Evolutionary conservation across 306 rosid species (phyloP).

Genomic region (Citrullus amarus): DNA sequence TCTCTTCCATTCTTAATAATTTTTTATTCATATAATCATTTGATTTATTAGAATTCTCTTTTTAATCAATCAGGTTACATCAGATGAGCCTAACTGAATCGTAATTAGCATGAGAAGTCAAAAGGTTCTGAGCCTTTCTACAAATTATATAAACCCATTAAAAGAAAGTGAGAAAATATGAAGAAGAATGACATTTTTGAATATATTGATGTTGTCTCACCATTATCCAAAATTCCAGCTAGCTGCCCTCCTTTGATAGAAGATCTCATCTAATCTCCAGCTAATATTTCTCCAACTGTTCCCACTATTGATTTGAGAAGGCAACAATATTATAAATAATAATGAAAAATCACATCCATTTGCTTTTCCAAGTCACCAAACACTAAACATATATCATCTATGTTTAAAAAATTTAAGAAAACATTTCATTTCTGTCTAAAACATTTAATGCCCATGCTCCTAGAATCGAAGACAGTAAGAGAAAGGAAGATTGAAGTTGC

Average conservation of each 20-base stretch:
- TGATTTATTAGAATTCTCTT: too few relatives aligned
- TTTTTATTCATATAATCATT: too few relatives aligned
- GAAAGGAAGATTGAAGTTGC: not conserved
- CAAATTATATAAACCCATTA: too few relatives aligned
- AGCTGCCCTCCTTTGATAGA: not conserved
- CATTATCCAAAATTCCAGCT: not conserved
- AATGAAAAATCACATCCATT: not conserved
- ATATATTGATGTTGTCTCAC: not conserved
- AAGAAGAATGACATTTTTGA: not conserved
- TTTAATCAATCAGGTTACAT: too few relatives aligned
- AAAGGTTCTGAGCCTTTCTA: too few relatives aligned
- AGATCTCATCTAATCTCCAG: not conserved
- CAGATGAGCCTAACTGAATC: too few relatives aligned
- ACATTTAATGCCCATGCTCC: not conserved
- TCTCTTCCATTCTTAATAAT: too few relatives aligned
- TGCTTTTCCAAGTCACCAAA: constrained; percentile 1
- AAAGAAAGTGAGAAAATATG: not conserved
- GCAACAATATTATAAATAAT: not conserved
- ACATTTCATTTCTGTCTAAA: not conserved
- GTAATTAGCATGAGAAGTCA: too few relatives aligned
- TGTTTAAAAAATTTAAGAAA: not conserved
- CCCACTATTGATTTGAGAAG: not conserved
- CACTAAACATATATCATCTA: not conserved
- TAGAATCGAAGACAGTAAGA: not conserved
- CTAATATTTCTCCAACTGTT: not conserved